Base-by-base conservation (phyloP, 192 early-diverging fungal genomes). In the Coemansia interrupta region DNA sequence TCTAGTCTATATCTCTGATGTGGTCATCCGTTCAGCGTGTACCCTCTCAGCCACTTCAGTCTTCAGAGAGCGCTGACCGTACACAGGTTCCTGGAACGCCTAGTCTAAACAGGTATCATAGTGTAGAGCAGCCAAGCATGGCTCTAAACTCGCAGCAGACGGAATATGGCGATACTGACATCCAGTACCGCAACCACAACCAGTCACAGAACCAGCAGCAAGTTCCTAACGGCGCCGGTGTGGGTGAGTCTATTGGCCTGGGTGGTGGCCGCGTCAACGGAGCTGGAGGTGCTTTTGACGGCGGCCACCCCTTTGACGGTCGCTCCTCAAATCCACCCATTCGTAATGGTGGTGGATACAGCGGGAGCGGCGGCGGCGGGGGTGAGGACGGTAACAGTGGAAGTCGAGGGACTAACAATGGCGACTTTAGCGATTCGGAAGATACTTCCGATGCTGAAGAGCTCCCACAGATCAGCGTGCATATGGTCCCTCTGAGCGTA, bases 401-500 rank as follows among this genome's bases (percentile, higher is more conserved):
- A 4, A 36, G 52, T 3, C 14, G 13, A 28, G 13, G 24, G 8
- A 50, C 24, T 11, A 14, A 24, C 11, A 28, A 28, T 32, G 46
- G 46, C 30, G 53, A 53, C 14, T 56, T 19, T 28, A 38, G 50
- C 43, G 52, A 56, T 29, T 36, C 49, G 11, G 32, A 54, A 46
- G 49, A 22, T 13, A 17, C 36, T 26, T 56, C 65, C 5, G 64
- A 53, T 19, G 23, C 40, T n/a, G 56, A 62, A 5, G 78, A 82
- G 0, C 64, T 89, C 17, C 84, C 85, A 7, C 78, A 80, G 26
- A 82, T 86, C 51, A 73, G 78, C 58, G 82, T 82, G 43, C 71
- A 83, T 23, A 87, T 86, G 86, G 70, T 89, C 18, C 81, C 83
- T 7, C 60, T 89, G 23, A 65, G 82, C 38, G 59, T 80, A 8